These are phyloP conservation scores for Globisporangium paroecandrum DNA, from an alignment of 352 stramenopile genomes.

Conservation along the genomic window DNA sequence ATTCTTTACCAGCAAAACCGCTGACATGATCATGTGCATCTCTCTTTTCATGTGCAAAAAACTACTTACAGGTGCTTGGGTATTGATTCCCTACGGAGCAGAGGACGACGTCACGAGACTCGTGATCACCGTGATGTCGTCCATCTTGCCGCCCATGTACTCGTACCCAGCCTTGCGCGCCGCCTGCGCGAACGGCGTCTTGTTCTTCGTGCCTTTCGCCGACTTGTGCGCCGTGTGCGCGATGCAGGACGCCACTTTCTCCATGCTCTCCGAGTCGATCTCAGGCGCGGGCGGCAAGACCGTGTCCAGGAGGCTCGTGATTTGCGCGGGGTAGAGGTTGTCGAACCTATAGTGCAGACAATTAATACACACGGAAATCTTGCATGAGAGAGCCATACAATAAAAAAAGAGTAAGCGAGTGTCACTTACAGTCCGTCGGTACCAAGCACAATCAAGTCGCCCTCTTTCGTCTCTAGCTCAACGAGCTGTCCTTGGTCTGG, in stretches of 20 bases:
- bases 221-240: conserved; percentile 78
- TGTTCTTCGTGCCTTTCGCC: conserved; percentile 62
- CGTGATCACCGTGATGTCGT: conserved; percentile 89
- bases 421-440: conserved; percentile 90
- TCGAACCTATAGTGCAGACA: conserved; percentile 76
- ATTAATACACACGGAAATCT: neutral
- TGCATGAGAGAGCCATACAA: neutral
- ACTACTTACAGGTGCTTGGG: neutral
- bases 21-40: neutral
- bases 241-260: conserved; percentile 75
- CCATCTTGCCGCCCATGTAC: conserved; percentile 86
- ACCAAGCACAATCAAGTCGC: conserved; percentile 91
- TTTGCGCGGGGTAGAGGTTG: conserved; percentile 91
- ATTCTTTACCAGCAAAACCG: neutral
- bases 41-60: neutral
- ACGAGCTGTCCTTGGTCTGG: conserved; percentile 89
- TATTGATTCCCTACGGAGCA: neutral
- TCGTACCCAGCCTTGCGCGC: conserved; percentile 74
- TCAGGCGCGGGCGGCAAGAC: conserved; percentile 53
- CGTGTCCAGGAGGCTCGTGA: conserved; percentile 66
- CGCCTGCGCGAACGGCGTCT: conserved; percentile 73
- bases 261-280: conserved; percentile 57
- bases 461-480: conserved; percentile 76
- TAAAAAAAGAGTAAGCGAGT: neutral
- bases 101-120: conserved; percentile 47